A percentile compares a stretch with the other conserved stretches of the same genome.
These are phyloP conservation scores for Aspergillus hortae DNA, from an alignment of 2,329 filamentous ascomycete genomes.

Conservation along the genomic window DNA sequence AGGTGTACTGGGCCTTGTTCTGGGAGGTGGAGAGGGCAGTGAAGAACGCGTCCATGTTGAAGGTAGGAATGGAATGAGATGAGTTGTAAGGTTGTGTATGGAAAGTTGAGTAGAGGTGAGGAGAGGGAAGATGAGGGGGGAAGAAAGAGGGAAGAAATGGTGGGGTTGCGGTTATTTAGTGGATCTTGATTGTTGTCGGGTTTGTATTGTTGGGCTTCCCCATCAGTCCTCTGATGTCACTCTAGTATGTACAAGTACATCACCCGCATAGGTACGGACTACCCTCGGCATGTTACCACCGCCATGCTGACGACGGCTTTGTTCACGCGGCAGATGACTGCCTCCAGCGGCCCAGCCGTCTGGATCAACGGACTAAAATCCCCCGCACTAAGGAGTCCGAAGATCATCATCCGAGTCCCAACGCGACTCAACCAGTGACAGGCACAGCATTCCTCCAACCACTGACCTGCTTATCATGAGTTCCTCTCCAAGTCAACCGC, in stretches of 20 bases:
- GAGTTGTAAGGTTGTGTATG: background rate
- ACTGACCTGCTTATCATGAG: background rate
- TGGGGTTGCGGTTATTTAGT: background rate
- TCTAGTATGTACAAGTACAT: background rate
- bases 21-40: slow-evolving; percentile 24
- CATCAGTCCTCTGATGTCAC: background rate
- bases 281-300: background rate
- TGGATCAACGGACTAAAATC: background rate
- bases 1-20: slow-evolving; percentile 25
- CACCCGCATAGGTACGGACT: background rate
- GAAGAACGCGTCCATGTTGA: slow-evolving; percentile 20
- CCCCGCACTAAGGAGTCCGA: background rate
- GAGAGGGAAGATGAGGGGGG: background rate
- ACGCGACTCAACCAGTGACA: background rate
- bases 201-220: no score
- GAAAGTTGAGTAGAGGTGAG: background rate
- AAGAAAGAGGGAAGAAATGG: background rate
- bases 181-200: no score
- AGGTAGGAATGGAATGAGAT: background rate
- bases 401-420: background rate
- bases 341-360: background rate
- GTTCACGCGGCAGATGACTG: background rate
- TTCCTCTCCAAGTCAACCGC: background rate
- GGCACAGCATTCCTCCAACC: background rate
- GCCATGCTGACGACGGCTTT: background rate